Evolutionary conservation across 305 asterid species (phyloP).

Genomic region (Nicotiana rustica): DNA sequence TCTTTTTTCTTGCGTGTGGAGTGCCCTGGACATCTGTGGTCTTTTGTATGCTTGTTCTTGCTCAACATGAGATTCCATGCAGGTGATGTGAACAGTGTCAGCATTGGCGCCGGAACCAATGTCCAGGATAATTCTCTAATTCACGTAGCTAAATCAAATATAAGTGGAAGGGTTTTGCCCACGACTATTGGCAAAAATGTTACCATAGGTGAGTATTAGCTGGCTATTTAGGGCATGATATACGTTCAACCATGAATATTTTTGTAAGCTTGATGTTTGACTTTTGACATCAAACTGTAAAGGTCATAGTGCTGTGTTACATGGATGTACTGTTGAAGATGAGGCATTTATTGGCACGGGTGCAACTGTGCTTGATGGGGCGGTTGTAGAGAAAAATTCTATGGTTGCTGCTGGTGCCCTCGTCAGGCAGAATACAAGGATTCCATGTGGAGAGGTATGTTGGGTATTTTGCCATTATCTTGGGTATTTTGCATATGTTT

Average conservation of each 20-base stretch:
- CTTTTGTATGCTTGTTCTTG: slow-evolving; percentile 28
- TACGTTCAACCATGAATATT: slow-evolving; percentile 21
- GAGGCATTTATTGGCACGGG: slow-evolving; percentile 97
- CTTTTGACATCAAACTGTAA: slow-evolving; percentile 41
- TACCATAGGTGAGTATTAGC: slow-evolving; percentile 77
- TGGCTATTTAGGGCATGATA: slow-evolving; percentile 28
- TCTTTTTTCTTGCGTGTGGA: neutral
- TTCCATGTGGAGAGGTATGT: slow-evolving; percentile 91
- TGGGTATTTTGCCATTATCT: neutral
- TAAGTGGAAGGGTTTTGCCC: slow-evolving; percentile 90
- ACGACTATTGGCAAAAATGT: slow-evolving; percentile 83
- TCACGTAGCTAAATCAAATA: slow-evolving; percentile 95
- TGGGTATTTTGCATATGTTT: neutral
- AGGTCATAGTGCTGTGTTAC: slow-evolving; percentile 95
- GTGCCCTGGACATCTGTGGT: neutral
- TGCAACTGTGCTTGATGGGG: slow-evolving; percentile 97
- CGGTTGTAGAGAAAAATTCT: slow-evolving; percentile 84
- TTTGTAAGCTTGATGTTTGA: slow-evolving; percentile 34
- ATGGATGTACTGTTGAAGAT: slow-evolving; percentile 95
- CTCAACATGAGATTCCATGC: slow-evolving; percentile 37
- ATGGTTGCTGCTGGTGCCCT: slow-evolving; percentile 99
- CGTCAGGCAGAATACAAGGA: slow-evolving; percentile 89
- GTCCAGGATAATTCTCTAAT: slow-evolving; percentile 95
- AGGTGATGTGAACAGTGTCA: slow-evolving; percentile 91
- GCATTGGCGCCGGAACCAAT: slow-evolving; percentile 91